These are phyloP conservation scores for Petunia axillaris DNA, from an alignment of 257 asterid genomes.

Conservation along the genomic window DNA sequence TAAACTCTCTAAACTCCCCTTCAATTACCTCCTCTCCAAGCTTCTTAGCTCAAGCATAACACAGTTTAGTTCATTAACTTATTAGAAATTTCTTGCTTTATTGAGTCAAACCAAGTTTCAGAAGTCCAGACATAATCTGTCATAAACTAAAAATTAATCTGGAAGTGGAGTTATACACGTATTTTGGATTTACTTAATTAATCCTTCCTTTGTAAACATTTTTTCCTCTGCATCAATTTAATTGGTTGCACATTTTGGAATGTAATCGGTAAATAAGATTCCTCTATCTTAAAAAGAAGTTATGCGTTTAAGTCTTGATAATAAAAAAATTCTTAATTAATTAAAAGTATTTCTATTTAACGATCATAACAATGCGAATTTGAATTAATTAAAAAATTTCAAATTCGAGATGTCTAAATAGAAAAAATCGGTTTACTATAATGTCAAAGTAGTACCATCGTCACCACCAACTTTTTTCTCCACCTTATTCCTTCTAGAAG, in stretches of 20 bases:
- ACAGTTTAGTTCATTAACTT: neutral
- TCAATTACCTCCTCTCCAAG: no score
- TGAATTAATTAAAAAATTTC: no score
- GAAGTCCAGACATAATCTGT: neutral
- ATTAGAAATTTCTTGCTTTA: neutral
- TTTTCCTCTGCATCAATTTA: neutral
- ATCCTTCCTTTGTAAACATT: neutral
- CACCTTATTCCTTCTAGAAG: conserved; percentile 18
- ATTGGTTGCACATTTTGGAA: no score
- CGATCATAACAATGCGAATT: no score
- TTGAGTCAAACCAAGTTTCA: neutral
- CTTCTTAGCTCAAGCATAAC: no score
- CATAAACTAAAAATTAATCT: neutral
- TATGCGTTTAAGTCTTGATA: no score
- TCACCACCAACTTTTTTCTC: neutral
- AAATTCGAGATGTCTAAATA: no score
- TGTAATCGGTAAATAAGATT: no score
- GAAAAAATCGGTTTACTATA: neutral
- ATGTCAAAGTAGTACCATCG: conserved; percentile 1
- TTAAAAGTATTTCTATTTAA: no score
- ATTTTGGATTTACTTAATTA: neutral
- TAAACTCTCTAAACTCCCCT: no score
- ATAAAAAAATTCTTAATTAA: no score
- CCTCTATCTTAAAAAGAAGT: no score
- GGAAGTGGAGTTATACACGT: neutral